Evolutionary conservation across 2,329 filamentous ascomycete genomes (phyloP).

Genomic region (Calycina herbarum): DNA sequence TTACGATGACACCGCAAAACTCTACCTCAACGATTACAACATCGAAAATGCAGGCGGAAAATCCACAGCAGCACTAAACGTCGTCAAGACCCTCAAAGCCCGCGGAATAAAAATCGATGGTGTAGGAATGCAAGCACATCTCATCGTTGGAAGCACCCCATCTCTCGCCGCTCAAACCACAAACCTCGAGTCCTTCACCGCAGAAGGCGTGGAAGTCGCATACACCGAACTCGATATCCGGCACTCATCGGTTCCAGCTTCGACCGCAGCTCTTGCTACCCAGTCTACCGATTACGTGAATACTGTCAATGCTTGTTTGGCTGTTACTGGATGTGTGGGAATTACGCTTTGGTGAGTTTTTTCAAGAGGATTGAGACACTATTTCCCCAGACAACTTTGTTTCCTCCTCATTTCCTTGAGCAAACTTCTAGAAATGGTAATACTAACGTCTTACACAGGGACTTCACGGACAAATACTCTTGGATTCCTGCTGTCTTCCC

Average conservation of each 20-base stretch:
- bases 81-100: constrained; percentile 48
- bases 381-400: too few relatives aligned
- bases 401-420: too few relatives aligned
- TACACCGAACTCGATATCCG: constrained; percentile 65
- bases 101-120: constrained; percentile 60
- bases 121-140: constrained; percentile 62
- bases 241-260: constrained; percentile 47
- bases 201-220: constrained; percentile 56
- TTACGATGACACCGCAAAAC: constrained; percentile 31
- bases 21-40: constrained; percentile 44
- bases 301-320: constrained; percentile 31
- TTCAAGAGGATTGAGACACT: too few relatives aligned
- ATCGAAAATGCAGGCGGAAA: constrained; percentile 56
- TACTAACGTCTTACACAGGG: constrained; percentile 13
- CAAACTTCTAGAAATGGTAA: too few relatives aligned
- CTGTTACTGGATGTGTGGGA: constrained; percentile 30
- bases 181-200: constrained; percentile 52
- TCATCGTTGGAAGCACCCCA: constrained; percentile 56
- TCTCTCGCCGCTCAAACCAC: constrained; percentile 45
- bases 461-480: constrained; percentile 37
- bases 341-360: constrained; percentile 15
- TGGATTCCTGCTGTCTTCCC: constrained; percentile 46
- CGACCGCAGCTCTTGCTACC: constrained; percentile 41
- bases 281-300: constrained; percentile 51
- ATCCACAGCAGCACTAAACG: constrained; percentile 43